Evolutionary conservation across 768 basidiomycete species (phyloP).

Genomic region (Amanita rubescens): DNA sequence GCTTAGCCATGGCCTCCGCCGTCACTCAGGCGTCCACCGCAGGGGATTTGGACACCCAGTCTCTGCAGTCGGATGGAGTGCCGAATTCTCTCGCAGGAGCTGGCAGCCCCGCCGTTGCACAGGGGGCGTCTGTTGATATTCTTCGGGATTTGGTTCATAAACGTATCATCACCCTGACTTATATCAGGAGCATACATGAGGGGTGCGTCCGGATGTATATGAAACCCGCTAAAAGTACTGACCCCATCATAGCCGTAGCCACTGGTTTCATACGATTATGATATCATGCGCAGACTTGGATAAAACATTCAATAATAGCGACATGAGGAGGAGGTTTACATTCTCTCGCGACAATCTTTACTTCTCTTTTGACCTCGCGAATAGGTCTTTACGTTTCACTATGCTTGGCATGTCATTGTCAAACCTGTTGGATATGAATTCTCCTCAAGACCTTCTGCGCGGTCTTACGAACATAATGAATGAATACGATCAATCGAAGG

Average conservation of each 20-base stretch:
- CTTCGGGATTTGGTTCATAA: constrained; percentile 77
- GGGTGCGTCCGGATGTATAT: constrained; percentile 45
- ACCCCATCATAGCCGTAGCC: constrained; percentile 47
- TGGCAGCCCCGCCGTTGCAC: constrained; percentile 39
- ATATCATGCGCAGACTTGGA: constrained; percentile 70
- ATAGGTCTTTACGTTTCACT: constrained; percentile 75
- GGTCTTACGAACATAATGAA: constrained; percentile 62
- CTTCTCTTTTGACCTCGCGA: background rate
- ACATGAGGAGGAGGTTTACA: constrained; percentile 72
- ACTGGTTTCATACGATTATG: constrained; percentile 87
- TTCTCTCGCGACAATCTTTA: background rate
- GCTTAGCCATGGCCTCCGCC: constrained; percentile 30
- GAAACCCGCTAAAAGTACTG: constrained; percentile 3
- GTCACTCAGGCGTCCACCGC: constrained; percentile 29
- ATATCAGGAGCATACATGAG: constrained; percentile 79
- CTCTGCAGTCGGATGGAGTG: constrained; percentile 43
- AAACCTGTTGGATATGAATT: constrained; percentile 71
- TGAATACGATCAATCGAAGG: constrained; percentile 75
- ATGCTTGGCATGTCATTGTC: constrained; percentile 84
- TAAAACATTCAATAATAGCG: constrained; percentile 60
- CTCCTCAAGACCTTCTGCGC: constrained; percentile 73
- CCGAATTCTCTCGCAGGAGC: constrained; percentile 27
- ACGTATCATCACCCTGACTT: constrained; percentile 78
- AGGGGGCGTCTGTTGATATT: constrained; percentile 72
- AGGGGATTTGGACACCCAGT: constrained; percentile 72